Evolutionary conservation across 2,329 filamentous ascomycete genomes (phyloP), one percentile per base, ranked within the genome.

Genomic region (Zelopaecilomyces penicillatus): DNA sequence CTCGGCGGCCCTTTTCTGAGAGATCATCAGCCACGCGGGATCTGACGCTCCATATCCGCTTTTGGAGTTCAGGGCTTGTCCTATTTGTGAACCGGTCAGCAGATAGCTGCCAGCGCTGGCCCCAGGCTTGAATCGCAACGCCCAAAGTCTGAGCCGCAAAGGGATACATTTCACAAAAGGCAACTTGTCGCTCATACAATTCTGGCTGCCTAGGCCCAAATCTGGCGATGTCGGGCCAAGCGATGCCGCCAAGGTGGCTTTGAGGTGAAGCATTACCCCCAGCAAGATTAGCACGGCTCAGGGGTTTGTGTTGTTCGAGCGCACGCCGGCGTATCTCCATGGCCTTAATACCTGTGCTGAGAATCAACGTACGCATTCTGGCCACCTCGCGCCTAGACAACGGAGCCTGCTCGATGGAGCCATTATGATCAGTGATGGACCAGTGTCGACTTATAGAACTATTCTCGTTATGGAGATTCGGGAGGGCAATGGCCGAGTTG

Each of bases 261-360:
- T 51, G 45, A 11, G 50, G 30, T 4, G 48, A 49, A 10, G 61
- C 61, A 0, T 59, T 51, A 4, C 48, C 42, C 11, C 38, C 39
- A 26, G 49, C 40, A 6, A 54, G 43, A 37, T 46, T 49, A 5
- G 53, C 52, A 2, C 52, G 47, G 43, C 46, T 43, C 29, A 66
- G 63, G 0, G 70, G 60, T 12, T 64, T 59, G 40, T 64, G 65
- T 7, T 62, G 59, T 32, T 72, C 70, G 37, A 82, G 66, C 4
- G 84, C 81, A 39, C 83, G 78, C 4, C 81, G 76, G 29, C 74
- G 73, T 44, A 96, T 86, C 57, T 93, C 87, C 56, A 82, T 82
- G 1, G 91, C 90, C 65, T 94, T 95, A 57, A 96, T 82, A n/a
- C 89, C 90, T 0, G 88, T 87, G 50, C 83, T 85, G 26, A 95